These are phyloP conservation scores for Mycena haematopus DNA, from an alignment of 768 basidiomycete genomes.

Conservation along the genomic window DNA sequence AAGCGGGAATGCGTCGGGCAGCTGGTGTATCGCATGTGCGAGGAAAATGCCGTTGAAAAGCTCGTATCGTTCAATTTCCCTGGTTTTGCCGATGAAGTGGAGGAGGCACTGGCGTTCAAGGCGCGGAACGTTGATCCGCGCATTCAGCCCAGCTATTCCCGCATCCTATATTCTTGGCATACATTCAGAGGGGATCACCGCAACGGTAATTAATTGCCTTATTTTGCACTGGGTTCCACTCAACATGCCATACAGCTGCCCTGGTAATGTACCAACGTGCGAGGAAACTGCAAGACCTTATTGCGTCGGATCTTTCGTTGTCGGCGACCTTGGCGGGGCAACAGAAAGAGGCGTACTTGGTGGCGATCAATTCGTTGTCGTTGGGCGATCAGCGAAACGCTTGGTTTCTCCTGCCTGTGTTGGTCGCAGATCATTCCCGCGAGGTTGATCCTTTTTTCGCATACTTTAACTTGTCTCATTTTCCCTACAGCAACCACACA, in stretches of 20 bases:
- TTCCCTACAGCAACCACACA: constrained; percentile 55
- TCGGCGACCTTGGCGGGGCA: constrained; percentile 62
- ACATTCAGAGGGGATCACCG: constrained; percentile 87
- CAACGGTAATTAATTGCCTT: constrained; percentile 71
- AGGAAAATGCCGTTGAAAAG: constrained; percentile 79
- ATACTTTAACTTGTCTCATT: constrained; percentile 27
- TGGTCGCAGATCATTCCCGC: constrained; percentile 48
- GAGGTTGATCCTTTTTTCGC: constrained; percentile 49
- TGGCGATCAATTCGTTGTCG: constrained; percentile 88
- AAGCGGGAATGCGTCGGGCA: constrained; percentile 83
- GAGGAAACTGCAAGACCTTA: constrained; percentile 71
- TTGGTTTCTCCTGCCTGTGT: constrained; percentile 77
- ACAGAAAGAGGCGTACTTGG: constrained; percentile 80
- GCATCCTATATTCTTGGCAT: constrained; percentile 95
- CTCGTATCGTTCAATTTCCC: constrained; percentile 86
- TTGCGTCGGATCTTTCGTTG: constrained; percentile 42
- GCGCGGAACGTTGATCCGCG: constrained; percentile 93
- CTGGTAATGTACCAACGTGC: constrained; percentile 94
- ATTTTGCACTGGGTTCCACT: constrained; percentile 17
- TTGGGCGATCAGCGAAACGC: constrained; percentile 81
- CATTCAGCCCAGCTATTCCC: constrained; percentile 82
- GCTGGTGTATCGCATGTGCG: constrained; percentile 92
- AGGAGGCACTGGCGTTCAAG: constrained; percentile 88
- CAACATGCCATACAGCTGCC: constrained; percentile 63
- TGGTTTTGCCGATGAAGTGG: constrained; percentile 85